Evolutionary conservation across 805 yeast species (phyloP).

Genomic region (Nakazawaea ishiwadae): DNA sequence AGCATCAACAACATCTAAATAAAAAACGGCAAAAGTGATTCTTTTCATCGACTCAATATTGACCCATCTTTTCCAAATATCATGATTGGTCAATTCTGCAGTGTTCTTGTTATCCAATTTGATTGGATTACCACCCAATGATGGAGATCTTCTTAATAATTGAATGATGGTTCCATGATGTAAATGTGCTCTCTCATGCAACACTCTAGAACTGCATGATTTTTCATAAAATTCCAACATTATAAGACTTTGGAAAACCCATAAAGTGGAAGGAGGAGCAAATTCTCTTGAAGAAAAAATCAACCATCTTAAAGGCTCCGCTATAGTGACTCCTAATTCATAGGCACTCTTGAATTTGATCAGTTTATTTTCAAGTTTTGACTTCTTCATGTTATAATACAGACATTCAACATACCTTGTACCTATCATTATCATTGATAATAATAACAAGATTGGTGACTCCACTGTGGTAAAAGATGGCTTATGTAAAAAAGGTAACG

Average conservation of each 20-base stretch:
- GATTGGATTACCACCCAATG: constrained; percentile 67
- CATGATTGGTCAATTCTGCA: constrained; percentile 16
- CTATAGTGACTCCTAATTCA: constrained; percentile 40
- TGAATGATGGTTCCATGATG: constrained; percentile 89
- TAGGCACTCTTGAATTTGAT: constrained; percentile 14
- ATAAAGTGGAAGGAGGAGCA: constrained; percentile 69
- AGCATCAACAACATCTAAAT: constrained; percentile 75
- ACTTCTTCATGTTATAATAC: constrained; percentile 5
- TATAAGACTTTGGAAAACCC: constrained; percentile 72
- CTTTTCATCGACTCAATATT: constrained; percentile 76
- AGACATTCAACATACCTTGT: constrained; percentile 5
- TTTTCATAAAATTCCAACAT: constrained; percentile 79
- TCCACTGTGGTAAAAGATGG: constrained; percentile 46
- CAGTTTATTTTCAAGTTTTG: constrained; percentile 9
- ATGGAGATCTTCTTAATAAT: constrained; percentile 68
- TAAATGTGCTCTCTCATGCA: constrained; percentile 80
- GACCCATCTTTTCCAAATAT: constrained; percentile 63
- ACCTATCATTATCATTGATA: constrained; percentile 55
- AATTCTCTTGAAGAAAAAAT: constrained; percentile 70
- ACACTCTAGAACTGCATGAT: constrained; percentile 56
- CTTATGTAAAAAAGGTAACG: constrained; percentile 42
- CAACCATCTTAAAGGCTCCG: constrained; percentile 60
- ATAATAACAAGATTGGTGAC: constrained; percentile 46
- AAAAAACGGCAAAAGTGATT: constrained; percentile 76
- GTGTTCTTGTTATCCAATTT: constrained; percentile 23